These are phyloP conservation scores for Proliferodiscus dingleyae DNA, from an alignment of 2,329 filamentous ascomycete species.

Conservation along the genomic window DNA sequence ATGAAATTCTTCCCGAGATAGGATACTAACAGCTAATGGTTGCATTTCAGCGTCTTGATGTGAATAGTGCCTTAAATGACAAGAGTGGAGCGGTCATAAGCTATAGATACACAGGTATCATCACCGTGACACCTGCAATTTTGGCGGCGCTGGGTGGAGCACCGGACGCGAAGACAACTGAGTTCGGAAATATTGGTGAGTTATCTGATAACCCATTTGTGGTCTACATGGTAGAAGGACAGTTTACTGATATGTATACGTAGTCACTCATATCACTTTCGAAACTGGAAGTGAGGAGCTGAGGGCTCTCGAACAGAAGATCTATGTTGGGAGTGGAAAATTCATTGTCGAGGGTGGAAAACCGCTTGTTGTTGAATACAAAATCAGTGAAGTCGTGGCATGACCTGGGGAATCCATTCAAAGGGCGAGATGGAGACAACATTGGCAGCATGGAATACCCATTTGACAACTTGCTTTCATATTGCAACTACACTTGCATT, in stretches of 20 bases:
- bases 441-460: no score
- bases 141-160: slow-evolving; percentile 33
- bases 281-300: slow-evolving; percentile 35
- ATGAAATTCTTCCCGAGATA: not conserved
- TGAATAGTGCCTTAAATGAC: slow-evolving; percentile 35
- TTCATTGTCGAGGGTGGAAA: slow-evolving; percentile 36
- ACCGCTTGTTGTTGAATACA: slow-evolving; percentile 38
- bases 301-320: slow-evolving; percentile 34
- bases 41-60: slow-evolving; percentile 35
- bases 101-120: slow-evolving; percentile 37
- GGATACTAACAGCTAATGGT: no score
- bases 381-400: slow-evolving; percentile 36
- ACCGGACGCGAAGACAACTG: slow-evolving; percentile 35
- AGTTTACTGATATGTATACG: not conserved
- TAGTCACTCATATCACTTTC: slow-evolving; percentile 36
- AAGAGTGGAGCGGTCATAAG: slow-evolving; percentile 33
- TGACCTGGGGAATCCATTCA: not conserved
- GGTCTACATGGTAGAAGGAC: not conserved
- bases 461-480: no score
- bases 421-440: not conserved
- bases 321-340: slow-evolving; percentile 39
- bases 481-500: no score
- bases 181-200: slow-evolving; percentile 38
- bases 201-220: slow-evolving; percentile 1
- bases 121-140: slow-evolving; percentile 33